Evolutionary conservation across 1,139 yeast genomes (phyloP), one percentile per base, ranked within the genome.

Genomic region (Meyerozyma sp.): DNA sequence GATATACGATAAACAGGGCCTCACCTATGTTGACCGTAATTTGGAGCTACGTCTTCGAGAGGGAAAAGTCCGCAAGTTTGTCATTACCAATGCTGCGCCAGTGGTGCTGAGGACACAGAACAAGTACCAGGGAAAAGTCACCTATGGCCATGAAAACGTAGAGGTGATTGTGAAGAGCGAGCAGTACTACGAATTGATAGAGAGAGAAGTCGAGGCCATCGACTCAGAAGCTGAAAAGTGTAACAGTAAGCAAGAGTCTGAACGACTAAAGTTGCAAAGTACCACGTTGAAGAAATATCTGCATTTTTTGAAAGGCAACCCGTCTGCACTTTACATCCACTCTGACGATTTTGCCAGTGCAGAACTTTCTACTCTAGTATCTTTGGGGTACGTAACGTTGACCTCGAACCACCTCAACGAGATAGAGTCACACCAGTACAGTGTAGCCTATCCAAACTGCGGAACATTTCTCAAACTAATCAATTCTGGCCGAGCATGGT

Each of bases 361-460:
- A n/a, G 67, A 69, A 30, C 47, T 70, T 6, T 54, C 69, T 0
- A 40, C 40, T 0, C 61, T 84, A 35, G 68, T 82, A 0, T 58
- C 61, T n/a, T 52, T 65, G 5, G 90, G 90, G 1, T 76, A 73
- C 47, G 59, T 83, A 5, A 79, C 86, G 0, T 57, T 83, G 32
- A 68, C 77, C 0, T 71, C 77, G 4, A 73, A 73, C 49, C 75
- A 72, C 40, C 64, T 74, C 36, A 74, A 78, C 38, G 78, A 76
- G 42, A 71, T 73, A 34, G 77, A 59, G 34, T 65, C 55, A 14
- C 76, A 67, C 47, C 72, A 61, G 49, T 75, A 79, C 56, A 66
- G 75, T 20, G 58, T 85, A 2, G 68, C 86, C 2, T 68, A 79
- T 23, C 94, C 94, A 0, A 76, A 74, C 48, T 72, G 84, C 54